Conservation (phyloP, 169 alveolate genomes). For the Babesia sp. region DNA sequence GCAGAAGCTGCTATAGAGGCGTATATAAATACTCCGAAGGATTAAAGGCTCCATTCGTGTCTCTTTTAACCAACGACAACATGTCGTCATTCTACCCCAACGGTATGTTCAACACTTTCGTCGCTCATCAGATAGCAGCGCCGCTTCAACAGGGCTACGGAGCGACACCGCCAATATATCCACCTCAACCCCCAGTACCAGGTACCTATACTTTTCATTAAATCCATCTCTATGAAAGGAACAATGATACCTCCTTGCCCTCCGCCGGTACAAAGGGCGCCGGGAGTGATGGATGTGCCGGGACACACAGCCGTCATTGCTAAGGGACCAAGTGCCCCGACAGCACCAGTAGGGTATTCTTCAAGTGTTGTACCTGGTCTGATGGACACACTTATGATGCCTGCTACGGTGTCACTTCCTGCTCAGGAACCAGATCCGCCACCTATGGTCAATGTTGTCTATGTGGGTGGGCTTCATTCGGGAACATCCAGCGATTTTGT, state of each 20-base stretch:
- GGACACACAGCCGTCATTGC: slow-evolving; percentile 23
- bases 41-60: too few relatives aligned
- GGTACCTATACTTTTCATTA: background rate
- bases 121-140: background rate
- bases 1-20: too few relatives aligned
- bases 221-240: background rate
- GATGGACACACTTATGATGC: slow-evolving; percentile 56
- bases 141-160: slow-evolving; percentile 21
- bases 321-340: slow-evolving; percentile 34
- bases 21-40: too few relatives aligned
- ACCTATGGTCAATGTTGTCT: slow-evolving; percentile 49
- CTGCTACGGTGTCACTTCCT: slow-evolving; percentile 45
- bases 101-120: background rate
- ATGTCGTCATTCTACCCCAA: background rate
- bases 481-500: slow-evolving; percentile 59
- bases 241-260: slow-evolving; percentile 33
- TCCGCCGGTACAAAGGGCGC: slow-evolving; percentile 1
- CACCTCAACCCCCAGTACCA: background rate
- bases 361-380: slow-evolving; percentile 34
- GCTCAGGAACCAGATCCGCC: slow-evolving; percentile 49
- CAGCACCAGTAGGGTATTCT: slow-evolving; percentile 41
- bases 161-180: background rate
- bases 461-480: slow-evolving; percentile 58
- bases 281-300: background rate
- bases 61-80: too few relatives aligned